Conservation (phyloP, 257 asterid genomes). For the Fraxinus excelsior region DNA sequence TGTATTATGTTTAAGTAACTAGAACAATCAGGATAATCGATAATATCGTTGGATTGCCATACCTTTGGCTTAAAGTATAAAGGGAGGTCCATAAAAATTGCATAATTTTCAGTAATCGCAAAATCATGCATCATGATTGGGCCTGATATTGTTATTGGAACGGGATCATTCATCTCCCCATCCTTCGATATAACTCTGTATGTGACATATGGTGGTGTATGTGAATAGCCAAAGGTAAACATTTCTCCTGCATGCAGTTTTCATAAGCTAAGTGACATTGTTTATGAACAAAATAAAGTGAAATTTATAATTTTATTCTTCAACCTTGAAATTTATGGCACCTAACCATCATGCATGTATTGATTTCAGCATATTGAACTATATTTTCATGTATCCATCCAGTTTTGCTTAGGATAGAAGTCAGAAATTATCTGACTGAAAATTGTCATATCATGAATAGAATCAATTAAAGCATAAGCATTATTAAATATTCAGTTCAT, state of each 20-base stretch:
- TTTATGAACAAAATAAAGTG: slow-evolving; percentile 2
- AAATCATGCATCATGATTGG: slow-evolving; percentile 98
- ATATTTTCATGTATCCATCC: background rate
- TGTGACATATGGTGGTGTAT: slow-evolving; percentile 70
- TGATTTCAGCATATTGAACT: slow-evolving; percentile 6
- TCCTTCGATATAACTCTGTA: slow-evolving; percentile 92
- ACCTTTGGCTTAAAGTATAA: slow-evolving; percentile 85
- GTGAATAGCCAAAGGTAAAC: slow-evolving; percentile 95
- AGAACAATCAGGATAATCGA: slow-evolving; percentile 8
- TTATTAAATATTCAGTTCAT: background rate
- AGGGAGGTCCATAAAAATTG: slow-evolving; percentile 93
- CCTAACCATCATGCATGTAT: slow-evolving; percentile 1
- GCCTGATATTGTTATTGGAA: slow-evolving; percentile 79
- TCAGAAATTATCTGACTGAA: background rate
- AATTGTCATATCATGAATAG: background rate
- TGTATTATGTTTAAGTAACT: slow-evolving; percentile 8
- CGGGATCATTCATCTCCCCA: slow-evolving; percentile 91
- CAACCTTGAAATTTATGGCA: slow-evolving; percentile 9
- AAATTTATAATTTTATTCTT: background rate
- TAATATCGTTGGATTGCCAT: slow-evolving; percentile 18
- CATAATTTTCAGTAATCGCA: slow-evolving; percentile 97
- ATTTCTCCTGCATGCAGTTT: slow-evolving; percentile 72
- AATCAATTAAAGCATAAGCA: background rate
- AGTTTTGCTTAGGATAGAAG: slow-evolving; percentile 7
- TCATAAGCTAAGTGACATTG: slow-evolving; percentile 22